Base-by-base conservation (phyloP, 495 filamentous ascomycete species). In the Diplogelasinospora grovesii region DNA sequence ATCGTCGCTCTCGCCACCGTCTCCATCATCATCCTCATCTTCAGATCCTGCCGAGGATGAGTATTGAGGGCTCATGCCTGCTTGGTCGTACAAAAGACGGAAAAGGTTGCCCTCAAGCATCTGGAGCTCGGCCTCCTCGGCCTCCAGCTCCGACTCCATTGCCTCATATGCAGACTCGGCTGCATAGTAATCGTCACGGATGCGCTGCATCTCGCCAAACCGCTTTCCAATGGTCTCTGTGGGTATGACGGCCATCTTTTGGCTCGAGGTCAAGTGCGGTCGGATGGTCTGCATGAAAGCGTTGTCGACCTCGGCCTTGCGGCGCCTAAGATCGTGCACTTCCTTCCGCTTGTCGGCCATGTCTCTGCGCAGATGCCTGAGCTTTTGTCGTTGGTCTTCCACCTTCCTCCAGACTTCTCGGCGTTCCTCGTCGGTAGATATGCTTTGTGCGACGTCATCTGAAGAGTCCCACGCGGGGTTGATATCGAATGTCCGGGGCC, bases 231-330 rank as follows among this genome's bases (percentile, higher is more conserved):
- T 19, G 4, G 31, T 3, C 2, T 50, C 45, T 9, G 36, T 11
- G 0, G 49, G 14, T 10, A 48, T 9, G 1, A 36, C 10, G n/a
- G 40, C 39, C 30, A 41, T 32, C 9, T 36, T 16, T 14, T 21
- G 29, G 20, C 38, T 40, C 7, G 49, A 30, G 11, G 22, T 38
- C n/a, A 60, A 28, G 6, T 48, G 46, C 0, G 53, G 49, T 29
- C 53, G 31, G 9, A 63, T 19, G 3, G 49, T 21, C 14, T 54
- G 36, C 56, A 64, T 56, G 11, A 59, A 54, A 0, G 33, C 45
- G 25, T 60, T 57, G 37, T 64, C 57, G 9, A 43, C 30, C 8
- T 30, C 27, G 31, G 49, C 49, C 27, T 44, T 59, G 14, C 26
- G 11, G 9, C 26, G 43, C 1, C 56, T 50, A 5, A 52, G 28